These are phyloP conservation scores for Cephalotrichum gorgonifer DNA, from an alignment of 2,329 filamentous ascomycete species.

Conservation along the genomic window DNA sequence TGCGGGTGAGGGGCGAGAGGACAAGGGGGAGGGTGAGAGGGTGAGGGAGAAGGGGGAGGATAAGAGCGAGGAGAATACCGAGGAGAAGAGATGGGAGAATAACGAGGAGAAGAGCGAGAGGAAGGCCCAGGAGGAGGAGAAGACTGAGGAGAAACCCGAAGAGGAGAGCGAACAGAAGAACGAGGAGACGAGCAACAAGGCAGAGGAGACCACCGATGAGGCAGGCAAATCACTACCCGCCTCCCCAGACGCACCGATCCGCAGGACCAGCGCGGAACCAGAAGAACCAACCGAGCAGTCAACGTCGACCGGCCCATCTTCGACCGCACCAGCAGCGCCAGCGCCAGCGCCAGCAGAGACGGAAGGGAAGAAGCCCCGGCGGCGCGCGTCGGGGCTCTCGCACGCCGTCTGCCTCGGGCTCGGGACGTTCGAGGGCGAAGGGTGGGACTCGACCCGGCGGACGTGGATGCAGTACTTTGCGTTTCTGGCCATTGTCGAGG, in stretches of 20 bases:
- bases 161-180: no score
- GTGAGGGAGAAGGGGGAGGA: background rate
- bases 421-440: constrained; percentile 37
- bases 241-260: no score
- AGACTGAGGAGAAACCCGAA: no score
- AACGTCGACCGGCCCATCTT: no score
- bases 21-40: no score
- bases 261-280: no score
- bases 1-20: background rate
- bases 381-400: background rate
- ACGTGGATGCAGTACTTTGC: constrained; percentile 43
- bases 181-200: no score
- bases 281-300: no score
- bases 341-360: background rate
- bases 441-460: constrained; percentile 31
- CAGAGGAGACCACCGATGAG: no score
- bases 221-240: no score
- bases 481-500: constrained; percentile 33
- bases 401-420: constrained; percentile 42
- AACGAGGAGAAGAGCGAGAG: background rate
- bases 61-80: constrained; percentile 5
- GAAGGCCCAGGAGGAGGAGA: background rate
- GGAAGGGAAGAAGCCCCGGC: background rate
- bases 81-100: no score
- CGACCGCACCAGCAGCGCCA: background rate